These are phyloP conservation scores for Boletus reticuloceps DNA, from an alignment of 768 basidiomycete species.

Conservation along the genomic window DNA sequence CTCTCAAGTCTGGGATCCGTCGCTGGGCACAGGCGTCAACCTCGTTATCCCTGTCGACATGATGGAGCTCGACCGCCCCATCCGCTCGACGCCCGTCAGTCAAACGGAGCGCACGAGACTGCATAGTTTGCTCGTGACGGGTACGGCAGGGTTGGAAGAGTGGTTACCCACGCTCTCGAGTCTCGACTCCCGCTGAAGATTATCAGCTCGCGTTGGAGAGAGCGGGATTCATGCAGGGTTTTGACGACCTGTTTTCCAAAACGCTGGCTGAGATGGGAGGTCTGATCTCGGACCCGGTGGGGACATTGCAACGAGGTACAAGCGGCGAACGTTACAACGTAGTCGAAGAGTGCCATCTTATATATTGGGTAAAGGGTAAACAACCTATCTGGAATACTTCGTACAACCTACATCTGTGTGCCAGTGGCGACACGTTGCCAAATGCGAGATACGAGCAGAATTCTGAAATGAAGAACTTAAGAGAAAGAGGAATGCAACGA, in stretches of 20 bases:
- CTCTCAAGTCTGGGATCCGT: conserved; percentile 65
- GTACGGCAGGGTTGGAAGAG: conserved; percentile 61
- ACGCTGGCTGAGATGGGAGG: conserved; percentile 62
- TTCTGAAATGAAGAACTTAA: too few relatives aligned
- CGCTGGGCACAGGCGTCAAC: conserved; percentile 38
- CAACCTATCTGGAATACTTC: too few relatives aligned
- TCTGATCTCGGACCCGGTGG: conserved; percentile 26
- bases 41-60: conserved; percentile 40
- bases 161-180: conserved; percentile 48
- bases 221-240: conserved; percentile 56
- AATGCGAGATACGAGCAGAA: too few relatives aligned
- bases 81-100: conserved; percentile 49
- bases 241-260: conserved; percentile 60
- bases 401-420: too few relatives aligned
- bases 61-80: conserved; percentile 22
- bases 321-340: too few relatives aligned
- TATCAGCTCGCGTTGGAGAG: conserved; percentile 41
- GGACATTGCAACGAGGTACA: too few relatives aligned
- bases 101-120: conserved; percentile 75
- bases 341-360: too few relatives aligned
- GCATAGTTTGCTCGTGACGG: conserved; percentile 60
- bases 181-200: conserved; percentile 27
- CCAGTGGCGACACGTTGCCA: too few relatives aligned
- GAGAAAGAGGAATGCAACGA: too few relatives aligned
- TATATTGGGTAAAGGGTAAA: too few relatives aligned